Evolutionary conservation across 2,329 filamentous ascomycete genomes (phyloP).

Genomic region (Hypoxylon sp.): DNA sequence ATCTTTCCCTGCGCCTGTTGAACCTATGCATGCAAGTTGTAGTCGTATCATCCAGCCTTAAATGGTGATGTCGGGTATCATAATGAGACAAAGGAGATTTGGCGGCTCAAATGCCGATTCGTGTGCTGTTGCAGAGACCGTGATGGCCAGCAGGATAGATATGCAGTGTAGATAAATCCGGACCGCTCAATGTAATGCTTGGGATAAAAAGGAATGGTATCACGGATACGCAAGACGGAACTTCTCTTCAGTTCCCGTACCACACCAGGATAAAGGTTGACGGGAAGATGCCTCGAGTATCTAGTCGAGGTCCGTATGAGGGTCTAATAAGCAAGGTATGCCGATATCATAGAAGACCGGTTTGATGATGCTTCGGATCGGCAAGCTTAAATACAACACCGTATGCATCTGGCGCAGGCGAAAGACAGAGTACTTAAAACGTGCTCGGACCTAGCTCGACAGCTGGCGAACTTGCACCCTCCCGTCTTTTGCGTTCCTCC

Average conservation of each 20-base stretch:
- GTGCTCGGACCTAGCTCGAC: conserved; percentile 53
- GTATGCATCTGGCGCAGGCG: background rate
- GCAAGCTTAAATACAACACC: background rate
- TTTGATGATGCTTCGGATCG: background rate
- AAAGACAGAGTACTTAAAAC: conserved; percentile 45
- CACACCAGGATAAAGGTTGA: background rate
- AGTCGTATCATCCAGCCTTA: conserved; percentile 38
- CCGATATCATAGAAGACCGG: background rate
- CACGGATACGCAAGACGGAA: conserved; percentile 9
- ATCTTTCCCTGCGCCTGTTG: conserved; percentile 33
- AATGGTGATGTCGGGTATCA: conserved; percentile 41
- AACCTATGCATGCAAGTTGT: conserved; percentile 43
- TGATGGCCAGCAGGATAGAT: conserved; percentile 13
- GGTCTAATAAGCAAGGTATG: background rate
- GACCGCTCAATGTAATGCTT: conserved; percentile 19
- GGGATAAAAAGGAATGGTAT: conserved; percentile 13
- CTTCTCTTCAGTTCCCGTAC: background rate
- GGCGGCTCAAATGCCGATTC: conserved; percentile 22
- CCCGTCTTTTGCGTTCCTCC: conserved; percentile 54
- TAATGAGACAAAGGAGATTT: conserved; percentile 42
- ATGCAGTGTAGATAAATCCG: conserved; percentile 19
- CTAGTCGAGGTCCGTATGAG: background rate
- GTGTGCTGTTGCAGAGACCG: conserved; percentile 25
- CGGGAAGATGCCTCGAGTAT: conserved; percentile 1
- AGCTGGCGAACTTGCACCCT: conserved; percentile 53